Evolutionary conservation across 176 grass and related monocot genomes (phyloP).

Genomic region (Tillandsia leiboldiana): DNA sequence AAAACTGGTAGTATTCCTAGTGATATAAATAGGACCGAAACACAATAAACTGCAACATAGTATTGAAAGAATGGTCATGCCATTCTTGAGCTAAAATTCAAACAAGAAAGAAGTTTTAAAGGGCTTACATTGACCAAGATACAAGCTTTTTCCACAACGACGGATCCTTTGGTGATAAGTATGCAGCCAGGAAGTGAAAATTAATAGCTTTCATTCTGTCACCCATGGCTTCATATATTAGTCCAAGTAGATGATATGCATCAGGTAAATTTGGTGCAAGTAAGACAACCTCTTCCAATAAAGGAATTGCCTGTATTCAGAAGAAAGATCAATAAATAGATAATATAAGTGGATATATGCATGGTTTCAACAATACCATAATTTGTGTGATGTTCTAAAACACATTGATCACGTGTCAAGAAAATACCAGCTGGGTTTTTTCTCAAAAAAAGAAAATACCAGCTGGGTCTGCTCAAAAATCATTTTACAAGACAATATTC

Average conservation of each 20-base stretch:
- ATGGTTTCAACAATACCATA: neutral
- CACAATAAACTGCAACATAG: too few relatives aligned
- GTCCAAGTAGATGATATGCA: slow-evolving; percentile 73
- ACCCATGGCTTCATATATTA: slow-evolving; percentile 56
- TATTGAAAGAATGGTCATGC: neutral
- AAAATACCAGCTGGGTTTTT: neutral
- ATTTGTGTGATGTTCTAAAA: too few relatives aligned
- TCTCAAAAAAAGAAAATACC: too few relatives aligned
- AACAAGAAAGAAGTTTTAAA: neutral
- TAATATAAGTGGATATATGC: neutral
- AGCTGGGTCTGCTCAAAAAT: too few relatives aligned
- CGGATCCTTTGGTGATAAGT: slow-evolving; percentile 75
- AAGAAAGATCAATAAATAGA: neutral
- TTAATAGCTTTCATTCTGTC: slow-evolving; percentile 69
- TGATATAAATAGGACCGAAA: too few relatives aligned
- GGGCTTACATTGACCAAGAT: slow-evolving; percentile 46
- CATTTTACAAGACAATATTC: too few relatives aligned
- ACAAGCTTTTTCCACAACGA: slow-evolving; percentile 76
- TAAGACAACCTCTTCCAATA: slow-evolving; percentile 67
- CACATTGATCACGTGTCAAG: neutral
- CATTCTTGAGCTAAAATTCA: neutral
- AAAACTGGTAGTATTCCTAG: neutral
- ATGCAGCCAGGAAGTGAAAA: slow-evolving; percentile 79
- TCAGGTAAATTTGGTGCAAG: slow-evolving; percentile 74
- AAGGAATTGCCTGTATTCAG: slow-evolving; percentile 48